phyloP scores from a whole-genome alignment of 1,284 basidiomycete species.

The Heliocybe sulcata region DNA sequence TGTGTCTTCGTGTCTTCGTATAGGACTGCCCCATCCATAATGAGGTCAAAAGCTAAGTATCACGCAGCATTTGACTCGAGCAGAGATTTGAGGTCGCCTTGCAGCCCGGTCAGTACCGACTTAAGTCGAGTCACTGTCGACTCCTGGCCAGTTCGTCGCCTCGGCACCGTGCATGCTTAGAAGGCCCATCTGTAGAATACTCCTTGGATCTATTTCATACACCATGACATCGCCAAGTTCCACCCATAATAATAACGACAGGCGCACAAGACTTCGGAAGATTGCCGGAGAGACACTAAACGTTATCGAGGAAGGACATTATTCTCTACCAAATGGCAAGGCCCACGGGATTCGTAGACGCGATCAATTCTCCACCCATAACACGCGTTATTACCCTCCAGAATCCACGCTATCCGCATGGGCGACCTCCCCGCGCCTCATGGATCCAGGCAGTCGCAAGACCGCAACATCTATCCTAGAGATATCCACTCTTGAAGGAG shows the following conservation, averaged over 20 bases:
- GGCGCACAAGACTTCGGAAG: slow-evolving; percentile 11
- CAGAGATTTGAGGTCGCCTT: no score
- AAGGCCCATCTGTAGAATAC: no score
- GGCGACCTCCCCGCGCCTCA: slow-evolving; percentile 14
- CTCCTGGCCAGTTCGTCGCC: no score
- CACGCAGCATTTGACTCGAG: no score
- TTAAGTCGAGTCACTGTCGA: no score
- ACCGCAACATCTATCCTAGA: slow-evolving; percentile 37
- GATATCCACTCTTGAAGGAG: slow-evolving; percentile 47
- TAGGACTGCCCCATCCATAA: no score
- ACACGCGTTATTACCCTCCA: slow-evolving; percentile 34
- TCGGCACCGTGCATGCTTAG: no score
- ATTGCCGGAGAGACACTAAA: slow-evolving; percentile 25
- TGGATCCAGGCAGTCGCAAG: slow-evolving; percentile 6
- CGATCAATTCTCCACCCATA: slow-evolving; percentile 24
- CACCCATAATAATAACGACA: background rate
- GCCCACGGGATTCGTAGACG: slow-evolving; percentile 24
- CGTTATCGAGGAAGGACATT: slow-evolving; percentile 22
- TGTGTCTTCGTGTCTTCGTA: no score
- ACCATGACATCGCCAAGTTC: background rate
- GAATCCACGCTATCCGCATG: slow-evolving; percentile 29
- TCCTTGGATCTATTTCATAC: no score
- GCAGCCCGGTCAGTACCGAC: no score
- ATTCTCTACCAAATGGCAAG: slow-evolving; percentile 12
- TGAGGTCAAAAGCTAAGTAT: no score